Conservation (phyloP, 148 eudicot genomes). For the Nyssa sinensis region DNA sequence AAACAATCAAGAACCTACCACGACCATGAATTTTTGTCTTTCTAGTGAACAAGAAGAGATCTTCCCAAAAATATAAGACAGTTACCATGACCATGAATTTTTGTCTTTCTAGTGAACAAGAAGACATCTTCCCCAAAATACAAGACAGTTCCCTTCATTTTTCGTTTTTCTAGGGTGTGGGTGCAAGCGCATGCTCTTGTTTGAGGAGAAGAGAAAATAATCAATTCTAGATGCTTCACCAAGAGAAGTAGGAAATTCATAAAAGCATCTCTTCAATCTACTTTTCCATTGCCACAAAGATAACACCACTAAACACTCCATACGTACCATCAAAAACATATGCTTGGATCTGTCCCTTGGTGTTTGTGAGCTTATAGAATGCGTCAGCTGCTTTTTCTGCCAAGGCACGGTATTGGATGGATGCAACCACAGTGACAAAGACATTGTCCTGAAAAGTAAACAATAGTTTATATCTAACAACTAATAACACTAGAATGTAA, state of each 20-base stretch:
- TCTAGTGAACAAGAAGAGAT: not conserved
- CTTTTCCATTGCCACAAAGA: not conserved
- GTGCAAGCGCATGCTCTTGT: not conserved
- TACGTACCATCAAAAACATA: constrained; percentile 48
- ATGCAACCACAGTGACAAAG: constrained; percentile 46
- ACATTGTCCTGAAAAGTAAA: constrained; percentile 43
- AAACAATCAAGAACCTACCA: no score
- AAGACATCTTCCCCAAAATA: not conserved
- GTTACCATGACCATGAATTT: not conserved
- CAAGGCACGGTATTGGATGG: constrained; percentile 45
- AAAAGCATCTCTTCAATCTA: not conserved
- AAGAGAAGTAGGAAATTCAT: not conserved
- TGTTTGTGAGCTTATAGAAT: constrained; percentile 43
- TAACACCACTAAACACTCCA: not conserved
- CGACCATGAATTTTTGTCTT: not conserved
- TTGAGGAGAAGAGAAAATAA: not conserved
- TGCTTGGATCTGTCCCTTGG: constrained; percentile 43
- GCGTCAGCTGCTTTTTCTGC: constrained; percentile 42
- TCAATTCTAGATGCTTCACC: not conserved
- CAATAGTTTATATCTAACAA: not conserved
- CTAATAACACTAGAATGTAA: not conserved
- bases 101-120: not conserved
- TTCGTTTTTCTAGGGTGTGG: not conserved
- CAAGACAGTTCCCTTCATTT: not conserved
- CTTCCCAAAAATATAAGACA: not conserved